Conservation (phyloP, 2,329 filamentous ascomycete genomes). For the Colletotrichum sp. region DNA sequence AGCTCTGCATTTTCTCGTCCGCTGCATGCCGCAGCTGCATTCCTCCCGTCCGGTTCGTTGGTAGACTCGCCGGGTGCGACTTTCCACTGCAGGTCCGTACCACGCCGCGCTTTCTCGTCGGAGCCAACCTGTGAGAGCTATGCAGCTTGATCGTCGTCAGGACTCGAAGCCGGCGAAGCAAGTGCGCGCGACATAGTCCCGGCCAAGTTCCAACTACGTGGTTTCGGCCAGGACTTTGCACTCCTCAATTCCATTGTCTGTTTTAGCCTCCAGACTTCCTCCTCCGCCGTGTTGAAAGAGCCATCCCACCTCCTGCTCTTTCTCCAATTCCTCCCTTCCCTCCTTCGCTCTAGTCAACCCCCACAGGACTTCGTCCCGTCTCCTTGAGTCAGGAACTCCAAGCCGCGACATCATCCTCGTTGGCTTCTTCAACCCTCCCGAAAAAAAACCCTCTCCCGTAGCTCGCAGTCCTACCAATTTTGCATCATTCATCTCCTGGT, state of each 20-base stretch:
- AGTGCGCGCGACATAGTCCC: neutral
- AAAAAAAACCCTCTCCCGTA: neutral
- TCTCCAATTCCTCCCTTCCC: slow-evolving; percentile 6
- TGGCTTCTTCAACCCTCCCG: slow-evolving; percentile 2
- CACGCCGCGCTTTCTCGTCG: slow-evolving; percentile 6
- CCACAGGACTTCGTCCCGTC: slow-evolving; percentile 10
- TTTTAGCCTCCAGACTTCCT: neutral
- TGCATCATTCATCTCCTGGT: slow-evolving; percentile 20
- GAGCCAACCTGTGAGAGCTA: neutral
- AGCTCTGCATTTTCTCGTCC: neutral
- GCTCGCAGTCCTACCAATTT: slow-evolving; percentile 5
- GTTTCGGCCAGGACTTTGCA: slow-evolving; percentile 5
- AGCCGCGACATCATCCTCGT: slow-evolving; percentile 11
- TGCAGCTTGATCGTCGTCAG: slow-evolving; percentile 8
- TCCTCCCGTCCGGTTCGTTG: slow-evolving; percentile 13
- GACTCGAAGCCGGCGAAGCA: neutral
- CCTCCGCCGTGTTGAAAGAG: slow-evolving; percentile 7
- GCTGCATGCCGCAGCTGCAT: slow-evolving; percentile 10
- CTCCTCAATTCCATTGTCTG: neutral
- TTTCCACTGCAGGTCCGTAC: slow-evolving; percentile 17
- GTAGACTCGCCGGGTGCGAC: slow-evolving; percentile 20
- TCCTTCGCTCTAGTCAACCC: slow-evolving; percentile 16
- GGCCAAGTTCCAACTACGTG: neutral
- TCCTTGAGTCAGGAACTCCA: slow-evolving; percentile 7
- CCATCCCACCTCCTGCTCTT: neutral